Base-by-base conservation (phyloP, 208 protist genomes). In the Jaenimonas drosophilae region DNA sequence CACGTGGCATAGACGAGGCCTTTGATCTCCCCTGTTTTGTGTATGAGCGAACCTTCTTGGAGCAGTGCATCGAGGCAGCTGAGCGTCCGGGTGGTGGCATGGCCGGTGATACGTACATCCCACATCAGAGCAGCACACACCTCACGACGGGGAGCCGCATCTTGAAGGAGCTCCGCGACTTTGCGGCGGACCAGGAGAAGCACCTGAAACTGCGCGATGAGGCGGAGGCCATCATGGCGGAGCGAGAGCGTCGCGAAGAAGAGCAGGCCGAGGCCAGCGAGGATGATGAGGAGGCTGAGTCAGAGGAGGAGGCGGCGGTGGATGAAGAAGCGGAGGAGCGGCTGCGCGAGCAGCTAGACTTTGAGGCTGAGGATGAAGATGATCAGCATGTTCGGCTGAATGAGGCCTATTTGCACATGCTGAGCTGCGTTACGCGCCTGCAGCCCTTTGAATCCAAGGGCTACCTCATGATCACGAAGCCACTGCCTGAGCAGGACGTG, bases 381-480 rank as follows among this genome's bases (percentile, higher is more conserved):
- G 82, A 79, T 6, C 76, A 79, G 54, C 63, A 90, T 29, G 46
- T 70, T 31, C 82, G 87, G 6, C 52, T 95, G 24, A 81, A 43
- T 40, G 76, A 91, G 67, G 59, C 87, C n/a, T 88, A 87, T 54
- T 51, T 88, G 36, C 73, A 76, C 45, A 74, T 95, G 16, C 75
- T 78, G 1, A 76, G 74, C 43, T 85, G 64, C 56, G 67, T 91
- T 30, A 88, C 78, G 12, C 82, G 77, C 31, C 70, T 91, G 46
- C 71, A 88, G 43, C 87, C 87, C n/a, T 95, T 95, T 34, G 76
- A 85, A 26, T 77, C 70, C 17, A 53, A 76, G 24, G 87, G 87
- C 32, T 95, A 95, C 61, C 63, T 84, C 41, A 85, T 95, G 75
- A 68, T 91, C 32, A 84, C 80, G 30, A 65, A 70, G 0, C 75